Conservation (phyloP, 306 rosid species). For the Pachyrhizus erosus region DNA sequence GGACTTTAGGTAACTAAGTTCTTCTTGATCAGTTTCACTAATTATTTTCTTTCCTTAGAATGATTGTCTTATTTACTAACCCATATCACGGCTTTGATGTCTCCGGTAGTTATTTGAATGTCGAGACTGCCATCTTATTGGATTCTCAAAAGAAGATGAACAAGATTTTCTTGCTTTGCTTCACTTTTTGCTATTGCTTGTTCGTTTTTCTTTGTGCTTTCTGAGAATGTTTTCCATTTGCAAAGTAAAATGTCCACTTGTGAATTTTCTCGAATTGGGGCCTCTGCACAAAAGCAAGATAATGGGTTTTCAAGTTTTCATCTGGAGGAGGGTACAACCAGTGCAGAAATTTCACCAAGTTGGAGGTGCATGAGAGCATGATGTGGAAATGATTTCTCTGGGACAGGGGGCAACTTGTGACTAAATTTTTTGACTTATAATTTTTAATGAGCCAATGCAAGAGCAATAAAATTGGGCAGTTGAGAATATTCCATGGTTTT, state of each 20-base stretch:
- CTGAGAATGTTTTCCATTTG: no score
- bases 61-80: conserved; percentile 20
- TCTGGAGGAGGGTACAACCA: conserved; percentile 12
- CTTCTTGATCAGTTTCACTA: neutral
- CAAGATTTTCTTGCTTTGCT: no score
- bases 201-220: no score
- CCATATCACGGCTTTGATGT: no score
- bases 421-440: neutral
- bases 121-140: no score
- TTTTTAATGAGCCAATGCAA: neutral
- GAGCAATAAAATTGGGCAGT: neutral
- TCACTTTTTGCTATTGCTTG: no score
- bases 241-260: no score
- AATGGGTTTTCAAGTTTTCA: conserved; percentile 28
- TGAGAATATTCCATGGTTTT: no score
- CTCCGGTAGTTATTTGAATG: no score
- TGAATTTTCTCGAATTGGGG: neutral
- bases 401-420: conserved; percentile 11
- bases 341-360: conserved; percentile 27
- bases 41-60: neutral
- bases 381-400: no score
- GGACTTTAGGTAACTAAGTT: conserved; percentile 27
- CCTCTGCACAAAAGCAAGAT: conserved; percentile 10
- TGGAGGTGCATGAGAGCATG: conserved; percentile 27
- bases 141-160: no score